Conservation (phyloP, 2,329 filamentous ascomycete species). For the Myriosclerotinia scirpicola region DNA sequence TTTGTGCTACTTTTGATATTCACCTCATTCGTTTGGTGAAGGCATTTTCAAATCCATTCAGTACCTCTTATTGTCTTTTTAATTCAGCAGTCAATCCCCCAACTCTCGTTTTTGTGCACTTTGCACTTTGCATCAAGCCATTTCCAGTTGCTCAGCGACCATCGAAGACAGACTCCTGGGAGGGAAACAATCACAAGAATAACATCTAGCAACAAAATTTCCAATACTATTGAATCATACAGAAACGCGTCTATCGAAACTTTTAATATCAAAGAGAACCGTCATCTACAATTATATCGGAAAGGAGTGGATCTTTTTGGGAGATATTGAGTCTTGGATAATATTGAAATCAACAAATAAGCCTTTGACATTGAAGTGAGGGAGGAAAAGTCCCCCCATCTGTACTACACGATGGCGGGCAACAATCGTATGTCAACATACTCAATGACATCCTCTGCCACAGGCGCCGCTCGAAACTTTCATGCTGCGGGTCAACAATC, state of each 20-base stretch:
- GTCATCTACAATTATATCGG: neutral
- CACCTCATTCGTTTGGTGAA: constrained; percentile 56
- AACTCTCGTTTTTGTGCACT: constrained; percentile 15
- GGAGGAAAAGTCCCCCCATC: constrained; percentile 24
- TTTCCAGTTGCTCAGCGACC: constrained; percentile 19
- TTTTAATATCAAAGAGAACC: neutral
- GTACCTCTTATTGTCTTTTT: constrained; percentile 14
- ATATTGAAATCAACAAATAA: constrained; percentile 27
- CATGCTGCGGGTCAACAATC: constrained; percentile 64
- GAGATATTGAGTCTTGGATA: constrained; percentile 10
- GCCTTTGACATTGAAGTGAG: constrained; percentile 28
- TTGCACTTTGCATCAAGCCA: constrained; percentile 3
- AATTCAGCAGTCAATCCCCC: neutral
- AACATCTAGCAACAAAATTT: neutral
- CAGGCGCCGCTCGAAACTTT: constrained; percentile 54
- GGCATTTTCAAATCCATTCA: constrained; percentile 1
- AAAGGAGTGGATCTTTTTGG: constrained; percentile 8
- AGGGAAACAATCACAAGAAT: neutral
- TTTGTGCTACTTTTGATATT: constrained; percentile 28
- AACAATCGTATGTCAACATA: constrained; percentile 57
- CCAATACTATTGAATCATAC: neutral
- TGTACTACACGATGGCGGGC: constrained; percentile 35
- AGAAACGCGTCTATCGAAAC: neutral
- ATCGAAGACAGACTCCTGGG: neutral
- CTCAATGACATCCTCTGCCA: constrained; percentile 64